These are phyloP conservation scores for Fusarium sp. DNA, from an alignment of 2,329 filamentous ascomycete genomes.

Conservation along the genomic window DNA sequence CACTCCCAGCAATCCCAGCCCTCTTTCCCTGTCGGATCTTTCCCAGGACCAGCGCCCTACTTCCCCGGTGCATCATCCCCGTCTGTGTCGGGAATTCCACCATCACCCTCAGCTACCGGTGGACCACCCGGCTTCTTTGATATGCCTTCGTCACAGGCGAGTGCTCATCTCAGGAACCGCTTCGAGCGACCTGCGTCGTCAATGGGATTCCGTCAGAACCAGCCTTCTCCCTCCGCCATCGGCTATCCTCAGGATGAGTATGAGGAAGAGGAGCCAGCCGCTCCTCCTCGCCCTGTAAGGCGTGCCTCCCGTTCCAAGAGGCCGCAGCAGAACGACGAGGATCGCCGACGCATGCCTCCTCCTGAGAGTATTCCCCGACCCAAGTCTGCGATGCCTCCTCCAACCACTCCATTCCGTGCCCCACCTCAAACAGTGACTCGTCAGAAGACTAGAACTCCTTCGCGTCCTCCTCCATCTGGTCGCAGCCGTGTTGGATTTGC, in stretches of 20 bases:
- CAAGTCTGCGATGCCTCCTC: constrained; percentile 50
- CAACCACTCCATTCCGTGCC: constrained; percentile 48
- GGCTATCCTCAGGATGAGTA: constrained; percentile 57
- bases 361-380: constrained; percentile 55
- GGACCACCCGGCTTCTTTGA: constrained; percentile 51
- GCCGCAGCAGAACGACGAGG: constrained; percentile 53
- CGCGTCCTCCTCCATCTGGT: constrained; percentile 48
- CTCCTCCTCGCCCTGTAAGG: constrained; percentile 51
- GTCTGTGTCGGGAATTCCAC: constrained; percentile 43
- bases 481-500: constrained; percentile 51
- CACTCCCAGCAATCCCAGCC: constrained; percentile 43
- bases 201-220: constrained; percentile 54
- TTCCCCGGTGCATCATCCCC: constrained; percentile 45
- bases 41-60: constrained; percentile 48
- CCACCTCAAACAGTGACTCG: constrained; percentile 45
- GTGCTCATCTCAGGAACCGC: constrained; percentile 49
- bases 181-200: constrained; percentile 56
- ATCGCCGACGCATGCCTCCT: constrained; percentile 63
- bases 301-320: constrained; percentile 59
- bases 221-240: constrained; percentile 41
- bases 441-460: constrained; percentile 50
- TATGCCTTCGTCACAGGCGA: constrained; percentile 45
- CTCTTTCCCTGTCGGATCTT: constrained; percentile 46
- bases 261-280: constrained; percentile 56
- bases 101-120: constrained; percentile 47